A percentile compares a stretch with the other conserved stretches of the same genome.
Conservation (phyloP, 2,329 filamentous ascomycete genomes). For the Diaporthe citriasiana region DNA sequence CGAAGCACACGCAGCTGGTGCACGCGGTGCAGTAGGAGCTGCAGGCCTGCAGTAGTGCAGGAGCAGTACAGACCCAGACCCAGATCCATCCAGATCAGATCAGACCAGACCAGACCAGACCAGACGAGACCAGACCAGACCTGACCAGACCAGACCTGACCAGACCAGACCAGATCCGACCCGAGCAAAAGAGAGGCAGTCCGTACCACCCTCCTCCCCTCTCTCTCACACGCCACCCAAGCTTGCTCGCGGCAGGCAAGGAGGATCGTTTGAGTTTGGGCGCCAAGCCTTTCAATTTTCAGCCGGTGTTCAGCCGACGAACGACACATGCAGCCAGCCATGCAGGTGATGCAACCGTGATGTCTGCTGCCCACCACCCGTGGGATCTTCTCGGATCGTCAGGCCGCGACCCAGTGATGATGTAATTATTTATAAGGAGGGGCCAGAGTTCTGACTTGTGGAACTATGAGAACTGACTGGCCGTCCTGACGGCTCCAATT, state of each 20-base stretch:
- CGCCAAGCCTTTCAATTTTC: slow-evolving; percentile 32
- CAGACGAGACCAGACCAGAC: slow-evolving; percentile 18
- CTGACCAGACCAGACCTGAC: background rate
- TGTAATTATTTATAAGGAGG: slow-evolving; percentile 29
- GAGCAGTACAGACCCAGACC: slow-evolving; percentile 23
- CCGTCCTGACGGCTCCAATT: background rate
- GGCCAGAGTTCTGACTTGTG: slow-evolving; percentile 18
- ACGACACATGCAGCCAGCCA: slow-evolving; percentile 32
- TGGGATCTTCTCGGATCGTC: slow-evolving; percentile 14
- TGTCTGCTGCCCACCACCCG: slow-evolving; percentile 24
- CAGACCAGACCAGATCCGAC: slow-evolving; percentile 22
- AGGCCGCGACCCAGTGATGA: slow-evolving; percentile 18
- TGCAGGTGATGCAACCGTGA: slow-evolving; percentile 25
- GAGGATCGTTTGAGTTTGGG: slow-evolving; percentile 25
- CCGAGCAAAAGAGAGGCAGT: background rate
- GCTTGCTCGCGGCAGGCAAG: slow-evolving; percentile 19
- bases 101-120: slow-evolving; percentile 22
- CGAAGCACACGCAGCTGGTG: slow-evolving; percentile 9
- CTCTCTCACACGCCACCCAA: background rate
- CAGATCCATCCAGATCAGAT: slow-evolving; percentile 28
- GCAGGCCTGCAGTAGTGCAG: slow-evolving; percentile 33
- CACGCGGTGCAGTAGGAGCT: slow-evolving; percentile 22
- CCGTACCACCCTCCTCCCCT: background rate
- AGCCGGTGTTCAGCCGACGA: slow-evolving; percentile 31
- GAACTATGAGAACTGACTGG: slow-evolving; percentile 5